Conservation (phyloP, 139 green algal genomes). For the Desmodesmus armatus region DNA sequence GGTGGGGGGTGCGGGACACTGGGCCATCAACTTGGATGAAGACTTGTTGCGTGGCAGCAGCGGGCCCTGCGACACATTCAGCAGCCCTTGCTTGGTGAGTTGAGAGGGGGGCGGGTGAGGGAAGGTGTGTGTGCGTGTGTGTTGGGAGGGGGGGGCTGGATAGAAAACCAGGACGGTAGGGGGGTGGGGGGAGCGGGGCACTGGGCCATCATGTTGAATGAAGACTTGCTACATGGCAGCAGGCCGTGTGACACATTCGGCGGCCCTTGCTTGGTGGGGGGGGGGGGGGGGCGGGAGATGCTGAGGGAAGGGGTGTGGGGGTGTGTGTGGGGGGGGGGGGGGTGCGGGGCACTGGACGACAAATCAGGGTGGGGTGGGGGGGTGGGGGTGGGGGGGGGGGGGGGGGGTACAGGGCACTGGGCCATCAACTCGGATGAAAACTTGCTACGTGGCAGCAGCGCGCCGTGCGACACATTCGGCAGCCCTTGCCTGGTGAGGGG, state of each 20-base stretch:
- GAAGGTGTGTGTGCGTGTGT: too few species aligned
- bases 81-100: slow-evolving; percentile 65
- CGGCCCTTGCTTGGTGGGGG: slow-evolving; percentile 64
- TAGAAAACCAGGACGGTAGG: too few species aligned
- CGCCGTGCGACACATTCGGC: slow-evolving; percentile 77
- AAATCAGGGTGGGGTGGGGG: too few species aligned
- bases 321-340: too few species aligned
- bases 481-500: slow-evolving; percentile 67
- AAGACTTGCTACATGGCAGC: slow-evolving; percentile 77
- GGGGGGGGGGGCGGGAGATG: slow-evolving; percentile 78
- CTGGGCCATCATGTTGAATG: slow-evolving; percentile 83
- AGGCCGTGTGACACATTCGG: slow-evolving; percentile 79
- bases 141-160: too few species aligned
- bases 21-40: slow-evolving; percentile 81
- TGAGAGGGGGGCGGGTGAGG: slow-evolving; percentile 76
- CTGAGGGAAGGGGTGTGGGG: too few species aligned
- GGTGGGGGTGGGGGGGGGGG: too few species aligned
- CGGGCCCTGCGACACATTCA: slow-evolving; percentile 78
- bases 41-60: slow-evolving; percentile 78
- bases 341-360: too few species aligned
- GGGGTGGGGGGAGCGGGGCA: slow-evolving; percentile 74
- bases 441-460: slow-evolving; percentile 72
- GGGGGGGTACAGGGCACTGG: slow-evolving; percentile 79
- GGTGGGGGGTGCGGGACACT: slow-evolving; percentile 76
- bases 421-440: slow-evolving; percentile 84